Evolutionary conservation across 2,329 filamentous ascomycete genomes (phyloP).

Genomic region (Septoria linicola): DNA sequence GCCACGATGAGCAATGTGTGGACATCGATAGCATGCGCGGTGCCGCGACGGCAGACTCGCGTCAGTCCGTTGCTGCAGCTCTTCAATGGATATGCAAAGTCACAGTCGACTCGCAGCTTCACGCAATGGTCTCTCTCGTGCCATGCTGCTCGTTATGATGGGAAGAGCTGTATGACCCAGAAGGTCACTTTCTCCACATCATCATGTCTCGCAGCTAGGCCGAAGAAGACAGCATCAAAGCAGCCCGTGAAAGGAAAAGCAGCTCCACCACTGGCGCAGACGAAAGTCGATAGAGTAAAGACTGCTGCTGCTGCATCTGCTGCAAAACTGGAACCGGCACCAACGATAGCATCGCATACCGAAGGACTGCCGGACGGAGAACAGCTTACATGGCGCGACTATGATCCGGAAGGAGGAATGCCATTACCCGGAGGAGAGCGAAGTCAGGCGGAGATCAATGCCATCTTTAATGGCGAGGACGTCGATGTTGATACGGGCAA

Average conservation of each 20-base stretch:
- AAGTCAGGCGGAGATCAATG: conserved; percentile 30
- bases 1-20: conserved; percentile 38
- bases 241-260: background rate
- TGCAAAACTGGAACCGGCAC: conserved; percentile 30
- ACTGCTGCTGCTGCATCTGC: conserved; percentile 4
- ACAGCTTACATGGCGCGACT: conserved; percentile 40
- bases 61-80: conserved; percentile 32
- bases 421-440: conserved; percentile 37
- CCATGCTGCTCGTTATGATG: background rate
- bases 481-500: conserved; percentile 38
- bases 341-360: conserved; percentile 31
- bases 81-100: conserved; percentile 33
- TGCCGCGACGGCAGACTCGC: conserved; percentile 24
- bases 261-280: conserved; percentile 1
- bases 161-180: background rate
- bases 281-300: conserved; percentile 9
- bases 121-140: conserved; percentile 7
- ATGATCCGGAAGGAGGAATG: conserved; percentile 40
- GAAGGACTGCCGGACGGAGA: conserved; percentile 30
- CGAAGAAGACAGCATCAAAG: background rate
- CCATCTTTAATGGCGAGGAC: conserved; percentile 35
- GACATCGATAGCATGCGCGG: conserved; percentile 33
- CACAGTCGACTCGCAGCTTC: conserved; percentile 18
- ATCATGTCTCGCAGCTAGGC: conserved; percentile 2
- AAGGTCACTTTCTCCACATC: conserved; percentile 17